Evolutionary conservation across 495 filamentous ascomycete genomes (phyloP).

Genomic region (Xylaria palmicola): DNA sequence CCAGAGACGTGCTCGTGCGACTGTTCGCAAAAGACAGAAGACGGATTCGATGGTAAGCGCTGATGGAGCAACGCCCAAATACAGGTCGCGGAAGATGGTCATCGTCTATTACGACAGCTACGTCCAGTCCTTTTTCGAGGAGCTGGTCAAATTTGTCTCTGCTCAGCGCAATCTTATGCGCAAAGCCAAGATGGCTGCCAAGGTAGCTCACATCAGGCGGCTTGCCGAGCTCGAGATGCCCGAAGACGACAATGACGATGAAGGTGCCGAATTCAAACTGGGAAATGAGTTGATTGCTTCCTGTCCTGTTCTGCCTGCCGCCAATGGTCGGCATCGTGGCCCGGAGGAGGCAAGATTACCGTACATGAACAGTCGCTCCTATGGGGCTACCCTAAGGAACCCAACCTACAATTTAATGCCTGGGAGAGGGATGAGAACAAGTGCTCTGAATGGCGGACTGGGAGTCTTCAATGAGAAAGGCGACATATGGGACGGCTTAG

Average conservation of each 20-base stretch:
- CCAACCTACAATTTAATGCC: constrained; percentile 6
- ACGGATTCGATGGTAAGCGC: constrained; percentile 58
- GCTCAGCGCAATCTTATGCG: constrained; percentile 78
- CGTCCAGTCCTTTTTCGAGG: constrained; percentile 76
- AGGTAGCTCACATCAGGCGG: constrained; percentile 54
- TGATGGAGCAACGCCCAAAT: constrained; percentile 52
- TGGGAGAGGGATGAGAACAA: constrained; percentile 20
- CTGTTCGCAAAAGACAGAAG: constrained; percentile 54
- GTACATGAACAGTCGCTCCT: constrained; percentile 33
- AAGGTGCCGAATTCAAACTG: constrained; percentile 25
- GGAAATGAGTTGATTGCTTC: constrained; percentile 22
- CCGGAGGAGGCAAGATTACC: constrained; percentile 29
- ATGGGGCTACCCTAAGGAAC: constrained; percentile 20
- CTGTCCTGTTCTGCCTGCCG: background rate
- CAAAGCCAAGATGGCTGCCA: constrained; percentile 71
- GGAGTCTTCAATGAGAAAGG: constrained; percentile 31
- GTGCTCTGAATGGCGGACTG: constrained; percentile 23
- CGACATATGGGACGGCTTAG: constrained; percentile 69
- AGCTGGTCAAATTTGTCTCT: constrained; percentile 75
- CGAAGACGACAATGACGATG: constrained; percentile 44
- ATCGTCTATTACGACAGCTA: constrained; percentile 88
- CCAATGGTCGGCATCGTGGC: constrained; percentile 6
- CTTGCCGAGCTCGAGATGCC: constrained; percentile 52
- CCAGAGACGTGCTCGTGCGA: constrained; percentile 43
- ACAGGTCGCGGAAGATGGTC: constrained; percentile 74